Conservation (phyloP, 1,139 yeast genomes). For the Sugiyamaella sp. region DNA sequence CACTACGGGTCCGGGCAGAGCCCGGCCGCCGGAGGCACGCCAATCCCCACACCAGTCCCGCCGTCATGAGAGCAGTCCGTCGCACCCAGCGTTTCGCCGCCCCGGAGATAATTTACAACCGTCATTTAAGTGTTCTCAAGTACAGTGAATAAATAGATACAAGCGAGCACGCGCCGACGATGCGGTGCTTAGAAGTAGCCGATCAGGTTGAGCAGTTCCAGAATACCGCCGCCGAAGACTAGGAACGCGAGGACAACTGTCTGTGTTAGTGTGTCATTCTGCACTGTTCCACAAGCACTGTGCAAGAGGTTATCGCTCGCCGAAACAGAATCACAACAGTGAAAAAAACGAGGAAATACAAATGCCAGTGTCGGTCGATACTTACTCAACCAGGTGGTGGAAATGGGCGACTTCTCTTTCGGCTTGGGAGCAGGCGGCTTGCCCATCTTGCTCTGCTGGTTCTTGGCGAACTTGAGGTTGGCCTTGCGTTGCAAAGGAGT, state of each 20-base stretch:
- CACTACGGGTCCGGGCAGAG: no score
- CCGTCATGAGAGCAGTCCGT: no score
- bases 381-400: slow-evolving; percentile 62
- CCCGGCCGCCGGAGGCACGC: no score
- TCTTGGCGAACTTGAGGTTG: slow-evolving; percentile 76
- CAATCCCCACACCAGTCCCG: no score
- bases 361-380: slow-evolving; percentile 29
- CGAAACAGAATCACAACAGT: slow-evolving; percentile 13
- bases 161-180: neutral
- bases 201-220: slow-evolving; percentile 56
- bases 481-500: slow-evolving; percentile 86
- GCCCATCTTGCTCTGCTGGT: slow-evolving; percentile 64
- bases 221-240: slow-evolving; percentile 79
- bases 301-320: no score
- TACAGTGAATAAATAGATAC: slow-evolving; percentile 3
- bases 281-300: slow-evolving; percentile 20
- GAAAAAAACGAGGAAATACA: neutral
- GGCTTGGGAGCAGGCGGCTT: slow-evolving; percentile 47
- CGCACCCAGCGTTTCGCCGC: no score
- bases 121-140: neutral
- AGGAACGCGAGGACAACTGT: slow-evolving; percentile 61
- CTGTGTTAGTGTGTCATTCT: neutral
- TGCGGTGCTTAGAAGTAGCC: slow-evolving; percentile 31
- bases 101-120: neutral
- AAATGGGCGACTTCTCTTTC: slow-evolving; percentile 51